Evolutionary conservation across 495 filamentous ascomycete species (phyloP).

Genomic region (Filosporella fistucella): DNA sequence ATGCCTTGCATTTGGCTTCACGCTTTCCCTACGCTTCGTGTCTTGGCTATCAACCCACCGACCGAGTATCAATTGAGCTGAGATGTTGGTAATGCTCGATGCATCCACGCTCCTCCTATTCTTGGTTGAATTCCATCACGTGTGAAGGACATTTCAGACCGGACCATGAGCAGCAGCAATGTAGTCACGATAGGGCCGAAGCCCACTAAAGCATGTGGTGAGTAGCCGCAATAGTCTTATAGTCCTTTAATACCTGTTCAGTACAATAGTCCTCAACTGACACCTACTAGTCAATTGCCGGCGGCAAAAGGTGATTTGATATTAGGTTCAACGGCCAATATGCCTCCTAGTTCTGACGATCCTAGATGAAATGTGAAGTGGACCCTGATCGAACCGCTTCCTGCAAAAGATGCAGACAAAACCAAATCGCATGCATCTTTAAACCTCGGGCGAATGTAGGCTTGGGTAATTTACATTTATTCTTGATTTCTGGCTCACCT

Average conservation of each 20-base stretch:
- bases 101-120: background rate
- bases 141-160: background rate
- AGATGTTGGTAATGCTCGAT: background rate
- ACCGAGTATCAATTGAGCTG: constrained; percentile 1
- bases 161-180: constrained; percentile 6
- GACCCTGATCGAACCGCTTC: constrained; percentile 26
- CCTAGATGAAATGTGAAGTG: constrained; percentile 39
- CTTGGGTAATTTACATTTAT: too few species aligned
- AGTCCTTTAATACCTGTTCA: too few species aligned
- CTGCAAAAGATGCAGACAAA: constrained; percentile 33
- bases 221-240: constrained; percentile 12
- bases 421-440: constrained; percentile 32
- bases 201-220: constrained; percentile 39
- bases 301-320: constrained; percentile 24
- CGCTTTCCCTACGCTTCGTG: too few species aligned
- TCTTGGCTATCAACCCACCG: too few species aligned
- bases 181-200: constrained; percentile 8
- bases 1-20: background rate
- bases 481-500: too few species aligned
- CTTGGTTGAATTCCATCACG: constrained; percentile 1
- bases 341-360: background rate
- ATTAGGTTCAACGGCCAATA: background rate
- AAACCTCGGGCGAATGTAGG: constrained; percentile 37
- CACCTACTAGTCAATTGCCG: constrained; percentile 42
- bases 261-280: too few species aligned